A percentile compares a stretch with the other conserved stretches of the same genome.
Conservation (phyloP, 352 stramenopile genomes). For the Phytophthora hibernalis region DNA sequence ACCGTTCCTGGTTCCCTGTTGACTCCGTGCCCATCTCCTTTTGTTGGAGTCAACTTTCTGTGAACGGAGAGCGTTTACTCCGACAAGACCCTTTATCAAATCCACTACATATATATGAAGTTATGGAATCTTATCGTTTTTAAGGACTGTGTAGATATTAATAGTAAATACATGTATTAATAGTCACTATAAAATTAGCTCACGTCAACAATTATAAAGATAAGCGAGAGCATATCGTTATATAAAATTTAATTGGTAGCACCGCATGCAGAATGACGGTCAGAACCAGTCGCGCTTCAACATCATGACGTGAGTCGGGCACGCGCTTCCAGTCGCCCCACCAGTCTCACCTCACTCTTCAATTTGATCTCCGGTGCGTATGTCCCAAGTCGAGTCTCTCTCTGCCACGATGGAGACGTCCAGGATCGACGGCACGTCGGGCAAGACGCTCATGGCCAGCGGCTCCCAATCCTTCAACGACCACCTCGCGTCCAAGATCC, state of each 20-base stretch:
- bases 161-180: too few species aligned
- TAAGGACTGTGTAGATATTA: too few species aligned
- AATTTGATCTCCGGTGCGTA: background rate
- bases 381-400: background rate
- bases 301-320: background rate
- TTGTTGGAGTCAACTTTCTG: background rate
- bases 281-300: background rate
- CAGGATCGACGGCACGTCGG: too few species aligned
- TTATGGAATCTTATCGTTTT: too few species aligned
- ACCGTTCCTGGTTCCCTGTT: too few species aligned
- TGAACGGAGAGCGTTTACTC: background rate
- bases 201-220: background rate
- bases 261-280: background rate
- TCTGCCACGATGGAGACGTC: background rate
- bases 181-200: too few species aligned
- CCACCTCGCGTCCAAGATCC: slow-evolving; percentile 36
- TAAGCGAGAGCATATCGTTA: background rate
- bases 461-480: slow-evolving; percentile 41
- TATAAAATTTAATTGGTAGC: background rate
- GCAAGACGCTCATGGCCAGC: slow-evolving; percentile 27
- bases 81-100: background rate
- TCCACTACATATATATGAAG: too few species aligned
- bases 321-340: background rate
- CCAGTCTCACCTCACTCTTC: background rate
- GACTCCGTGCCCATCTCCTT: background rate